Percentiles rank a stretch among this genome's conserved stretches.
These are phyloP conservation scores for Fraxinus excelsior DNA, from an alignment of 257 asterid species.

Conservation along the genomic window DNA sequence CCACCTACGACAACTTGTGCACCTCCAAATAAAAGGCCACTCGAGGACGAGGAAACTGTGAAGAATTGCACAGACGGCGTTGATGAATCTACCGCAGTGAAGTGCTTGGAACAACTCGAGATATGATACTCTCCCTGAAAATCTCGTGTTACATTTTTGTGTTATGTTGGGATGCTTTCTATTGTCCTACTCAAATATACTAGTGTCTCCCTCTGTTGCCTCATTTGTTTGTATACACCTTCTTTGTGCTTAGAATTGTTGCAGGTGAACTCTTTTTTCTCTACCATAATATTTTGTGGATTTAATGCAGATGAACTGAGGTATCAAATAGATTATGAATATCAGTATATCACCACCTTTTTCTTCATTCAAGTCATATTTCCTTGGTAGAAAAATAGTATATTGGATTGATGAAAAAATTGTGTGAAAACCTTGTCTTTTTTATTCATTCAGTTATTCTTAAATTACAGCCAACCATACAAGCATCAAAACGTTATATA, in stretches of 20 bases:
- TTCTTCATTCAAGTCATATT: background rate
- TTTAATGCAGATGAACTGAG: slow-evolving; percentile 21
- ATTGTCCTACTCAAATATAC: background rate
- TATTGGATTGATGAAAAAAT: background rate
- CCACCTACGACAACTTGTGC: slow-evolving; percentile 17
- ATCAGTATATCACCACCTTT: background rate
- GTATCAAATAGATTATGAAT: slow-evolving; percentile 1
- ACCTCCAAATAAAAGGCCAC: slow-evolving; percentile 28
- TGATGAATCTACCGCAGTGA: slow-evolving; percentile 61
- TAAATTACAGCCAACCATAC: no score
- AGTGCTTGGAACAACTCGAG: slow-evolving; percentile 76
- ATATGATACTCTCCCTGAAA: slow-evolving; percentile 33
- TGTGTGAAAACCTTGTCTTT: no score
- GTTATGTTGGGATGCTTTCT: background rate
- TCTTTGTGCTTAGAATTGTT: background rate
- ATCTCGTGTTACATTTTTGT: background rate
- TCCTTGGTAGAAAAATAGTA: background rate
- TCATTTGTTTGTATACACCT: background rate
- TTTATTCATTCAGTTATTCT: no score
- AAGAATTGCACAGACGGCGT: slow-evolving; percentile 32
- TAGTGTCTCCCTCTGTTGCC: slow-evolving; percentile 14
- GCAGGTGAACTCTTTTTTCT: background rate
- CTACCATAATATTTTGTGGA: slow-evolving; percentile 19
- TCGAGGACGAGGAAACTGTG: slow-evolving; percentile 30
- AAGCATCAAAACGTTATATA: no score